Conservation (phyloP, 106 monocot species). For the Platanthera zijinensis region DNA sequence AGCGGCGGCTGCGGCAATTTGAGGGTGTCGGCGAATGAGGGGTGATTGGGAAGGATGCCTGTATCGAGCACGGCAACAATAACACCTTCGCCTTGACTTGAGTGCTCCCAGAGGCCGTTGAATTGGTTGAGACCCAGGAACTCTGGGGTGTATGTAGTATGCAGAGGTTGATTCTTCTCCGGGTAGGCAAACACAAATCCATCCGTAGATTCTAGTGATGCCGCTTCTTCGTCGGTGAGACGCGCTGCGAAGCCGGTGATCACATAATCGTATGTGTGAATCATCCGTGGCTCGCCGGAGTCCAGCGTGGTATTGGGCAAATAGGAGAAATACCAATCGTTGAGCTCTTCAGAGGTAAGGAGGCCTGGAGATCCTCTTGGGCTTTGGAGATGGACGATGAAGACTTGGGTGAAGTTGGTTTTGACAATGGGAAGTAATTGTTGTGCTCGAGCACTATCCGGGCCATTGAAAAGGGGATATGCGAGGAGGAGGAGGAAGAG, state of each 20-base stretch:
- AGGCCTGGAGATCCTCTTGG: not conserved
- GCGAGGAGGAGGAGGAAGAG: no score
- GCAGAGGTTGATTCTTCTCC: not conserved
- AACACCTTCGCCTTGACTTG: conserved; percentile 29
- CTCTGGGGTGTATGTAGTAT: conserved; percentile 16
- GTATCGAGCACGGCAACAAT: conserved; percentile 47
- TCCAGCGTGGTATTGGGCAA: not conserved
- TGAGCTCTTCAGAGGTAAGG: not conserved
- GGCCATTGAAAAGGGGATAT: no score
- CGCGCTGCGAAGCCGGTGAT: conserved; percentile 18
- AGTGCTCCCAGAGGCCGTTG: conserved; percentile 12
- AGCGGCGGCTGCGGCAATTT: conserved; percentile 20
- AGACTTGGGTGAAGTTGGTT: not conserved
- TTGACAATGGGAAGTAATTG: not conserved
- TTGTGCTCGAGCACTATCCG: no score
- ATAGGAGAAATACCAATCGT: conserved; percentile 10
- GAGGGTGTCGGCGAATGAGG: conserved; percentile 33
- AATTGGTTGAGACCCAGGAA: conserved; percentile 6
- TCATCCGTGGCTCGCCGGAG: not conserved
- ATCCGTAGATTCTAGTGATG: not conserved
- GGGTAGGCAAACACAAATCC: conserved; percentile 11
- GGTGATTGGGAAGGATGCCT: conserved; percentile 28
- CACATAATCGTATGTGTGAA: conserved; percentile 9
- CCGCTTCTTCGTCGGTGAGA: conserved; percentile 10
- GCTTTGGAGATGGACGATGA: conserved; percentile 5